A percentile compares a stretch with the other conserved stretches of the same genome.
Evolutionary conservation across 2,329 filamentous ascomycete species (phyloP).

Genomic region (Nakataea oryzae): DNA sequence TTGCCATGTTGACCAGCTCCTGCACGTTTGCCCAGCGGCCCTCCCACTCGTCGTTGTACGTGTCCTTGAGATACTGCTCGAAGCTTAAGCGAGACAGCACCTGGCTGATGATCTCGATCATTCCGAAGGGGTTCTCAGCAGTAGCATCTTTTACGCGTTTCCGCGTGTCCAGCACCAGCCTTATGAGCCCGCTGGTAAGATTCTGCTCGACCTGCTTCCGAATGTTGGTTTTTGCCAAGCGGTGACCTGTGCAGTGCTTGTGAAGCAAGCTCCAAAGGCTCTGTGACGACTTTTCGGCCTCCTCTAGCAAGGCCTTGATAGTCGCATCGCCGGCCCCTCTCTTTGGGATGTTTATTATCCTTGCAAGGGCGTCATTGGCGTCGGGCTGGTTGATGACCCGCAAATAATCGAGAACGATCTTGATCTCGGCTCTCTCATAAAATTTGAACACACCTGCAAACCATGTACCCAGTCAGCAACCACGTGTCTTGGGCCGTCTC

Average conservation of each 20-base stretch:
- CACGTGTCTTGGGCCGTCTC: neutral
- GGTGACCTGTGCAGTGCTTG: slow-evolving; percentile 40
- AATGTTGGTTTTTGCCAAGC: slow-evolving; percentile 36
- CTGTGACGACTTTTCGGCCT: slow-evolving; percentile 59
- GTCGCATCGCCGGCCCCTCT: slow-evolving; percentile 74
- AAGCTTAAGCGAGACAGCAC: slow-evolving; percentile 59
- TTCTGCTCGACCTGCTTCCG: slow-evolving; percentile 40
- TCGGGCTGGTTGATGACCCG: slow-evolving; percentile 74
- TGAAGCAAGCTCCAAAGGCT: slow-evolving; percentile 67
- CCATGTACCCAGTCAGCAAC: no score
- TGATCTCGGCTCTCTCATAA: slow-evolving; percentile 85
- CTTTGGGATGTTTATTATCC: slow-evolving; percentile 76
- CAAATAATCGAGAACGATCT: slow-evolving; percentile 78
- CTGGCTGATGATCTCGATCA: slow-evolving; percentile 39
- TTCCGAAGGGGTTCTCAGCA: slow-evolving; percentile 18
- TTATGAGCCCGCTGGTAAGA: slow-evolving; percentile 38
- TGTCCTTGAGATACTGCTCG: slow-evolving; percentile 60
- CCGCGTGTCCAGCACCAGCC: slow-evolving; percentile 26
- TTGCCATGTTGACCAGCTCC: slow-evolving; percentile 72
- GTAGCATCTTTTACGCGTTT: slow-evolving; percentile 18
- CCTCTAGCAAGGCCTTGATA: slow-evolving; percentile 61
- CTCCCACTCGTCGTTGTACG: slow-evolving; percentile 66
- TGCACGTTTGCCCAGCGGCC: slow-evolving; percentile 80
- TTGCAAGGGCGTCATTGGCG: slow-evolving; percentile 75
- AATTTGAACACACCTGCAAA: slow-evolving; percentile 62